Evolutionary conservation across 2,329 filamentous ascomycete genomes (phyloP).

Genomic region (Cladosporium austrohemisphaericum): DNA sequence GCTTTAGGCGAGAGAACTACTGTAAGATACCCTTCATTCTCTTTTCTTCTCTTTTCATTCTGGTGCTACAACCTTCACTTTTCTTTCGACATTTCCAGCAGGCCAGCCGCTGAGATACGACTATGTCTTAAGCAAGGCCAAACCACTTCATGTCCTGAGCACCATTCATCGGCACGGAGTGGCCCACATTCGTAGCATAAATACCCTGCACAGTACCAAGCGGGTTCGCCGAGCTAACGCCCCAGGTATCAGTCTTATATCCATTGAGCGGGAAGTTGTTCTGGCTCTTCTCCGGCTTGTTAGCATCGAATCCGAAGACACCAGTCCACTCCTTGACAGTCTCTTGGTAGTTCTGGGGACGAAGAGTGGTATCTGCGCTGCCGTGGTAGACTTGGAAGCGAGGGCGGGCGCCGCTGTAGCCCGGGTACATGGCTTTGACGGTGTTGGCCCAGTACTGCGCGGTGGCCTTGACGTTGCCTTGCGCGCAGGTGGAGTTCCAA

Average conservation of each 20-base stretch:
- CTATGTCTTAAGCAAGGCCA: slow-evolving; percentile 1
- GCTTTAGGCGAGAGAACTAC: too few relatives aligned
- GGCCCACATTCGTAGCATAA: slow-evolving; percentile 34
- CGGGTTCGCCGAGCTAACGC: slow-evolving; percentile 19
- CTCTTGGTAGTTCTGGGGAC: slow-evolving; percentile 55
- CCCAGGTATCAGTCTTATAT: slow-evolving; percentile 34
- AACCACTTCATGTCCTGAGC: slow-evolving; percentile 22
- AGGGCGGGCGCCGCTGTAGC: slow-evolving; percentile 49
- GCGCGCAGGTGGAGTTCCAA: slow-evolving; percentile 53
- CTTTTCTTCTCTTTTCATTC: too few relatives aligned
- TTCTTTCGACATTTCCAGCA: too few relatives aligned
- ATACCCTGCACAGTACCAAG: slow-evolving; percentile 32
- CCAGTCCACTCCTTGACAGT: slow-evolving; percentile 55
- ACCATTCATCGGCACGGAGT: slow-evolving; percentile 33
- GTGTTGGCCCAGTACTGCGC: slow-evolving; percentile 49
- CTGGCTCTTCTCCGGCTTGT: slow-evolving; percentile 31
- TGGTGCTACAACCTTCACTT: too few relatives aligned
- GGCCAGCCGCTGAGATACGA: too few relatives aligned
- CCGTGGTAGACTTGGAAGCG: slow-evolving; percentile 59
- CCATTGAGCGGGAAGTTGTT: slow-evolving; percentile 30
- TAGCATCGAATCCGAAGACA: slow-evolving; percentile 40
- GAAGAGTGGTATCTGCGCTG: slow-evolving; percentile 48
- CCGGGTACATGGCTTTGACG: slow-evolving; percentile 49
- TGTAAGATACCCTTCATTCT: too few relatives aligned
- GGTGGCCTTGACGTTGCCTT: slow-evolving; percentile 45